Base-by-base conservation (phyloP, 2,329 filamentous ascomycete genomes). In the Harringtonia aguacate region DNA sequence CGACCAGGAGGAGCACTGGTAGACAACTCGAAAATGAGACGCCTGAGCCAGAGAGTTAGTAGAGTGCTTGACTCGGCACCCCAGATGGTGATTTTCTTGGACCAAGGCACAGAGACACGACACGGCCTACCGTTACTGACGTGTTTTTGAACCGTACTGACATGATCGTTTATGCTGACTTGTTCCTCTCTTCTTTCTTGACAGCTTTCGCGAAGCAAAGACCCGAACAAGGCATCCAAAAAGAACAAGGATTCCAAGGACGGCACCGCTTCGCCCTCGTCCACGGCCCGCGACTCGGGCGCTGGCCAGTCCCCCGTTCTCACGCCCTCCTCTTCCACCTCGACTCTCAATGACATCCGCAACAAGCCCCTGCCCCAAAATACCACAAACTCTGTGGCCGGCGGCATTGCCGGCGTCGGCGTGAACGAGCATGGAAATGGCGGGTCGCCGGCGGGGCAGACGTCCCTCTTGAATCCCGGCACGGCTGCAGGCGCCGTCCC, bases 31-130 rank as follows among this genome's bases (percentile, higher is more conserved):
- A 46, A 43, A 68, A 95, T 97, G 90, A 95, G 95, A 73, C 85
- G 87, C 65, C 94, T 97, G 68, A 85, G 88, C 69, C 87, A 94
- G 75, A 86, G 86, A 84, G 88, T 95, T 79, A 75, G 86, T 79
- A 49, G 51, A 51, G 54, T 57, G 56, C 49, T 45, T n/a, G n/a
- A n/a, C n/a, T n/a, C n/a, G n/a, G n/a, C n/a, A n/a, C n/a, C n/a
- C n/a, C n/a, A n/a, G n/a, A n/a, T n/a, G n/a, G n/a, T n/a, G n/a
- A n/a, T 48, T 29, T 35, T 36, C 8, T 13, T 28, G 36, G n/a
- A 27, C 34, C 17, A 28, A 15, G 17, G 22, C 22, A 21, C 22
- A 4, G 18, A 34, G 36, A 33, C 17, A 34, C 42, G 29, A 18
- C 28, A 27, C 30, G 12, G 14, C 15, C 13, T 22, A 3, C 39